Evolutionary conservation across 495 filamentous ascomycete genomes (phyloP), one percentile per base, ranked within the genome.

Genomic region (Trichoderma reesei): DNA sequence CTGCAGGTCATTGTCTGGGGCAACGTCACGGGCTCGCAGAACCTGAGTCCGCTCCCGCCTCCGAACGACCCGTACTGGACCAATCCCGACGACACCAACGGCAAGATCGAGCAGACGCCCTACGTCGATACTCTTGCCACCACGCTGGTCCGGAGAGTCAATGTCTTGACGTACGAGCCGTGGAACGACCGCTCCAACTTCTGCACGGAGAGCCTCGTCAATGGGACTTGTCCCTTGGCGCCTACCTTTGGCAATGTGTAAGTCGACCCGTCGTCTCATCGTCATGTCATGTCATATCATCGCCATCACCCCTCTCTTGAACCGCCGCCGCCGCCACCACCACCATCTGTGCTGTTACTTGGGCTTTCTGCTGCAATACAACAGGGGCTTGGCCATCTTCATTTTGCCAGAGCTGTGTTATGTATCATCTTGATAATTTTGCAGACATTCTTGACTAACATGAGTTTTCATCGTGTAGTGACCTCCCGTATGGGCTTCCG

Each of bases 1-100:
- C 77, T 98, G 37, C 84, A 84, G 64, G 76, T 97, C 36, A 96
- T 86, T 1, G 85, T 96, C 26, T 97, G 90, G 76, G 92, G 92
- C 31, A 96, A 97, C 74, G 91, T 98, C 26, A 87, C 86, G 34
- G 94, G 94, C 8, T 75, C 76, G 31, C 72, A 70, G 36, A 72
- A 68, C 20, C 65, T 70, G 54, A 66, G 68, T n/a, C 56, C 72
- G 63, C 79, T 85, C 64, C 90, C 89, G 48, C 72, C 82, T 56
- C 75, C 82, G 67, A 70, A 78, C 5, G 70, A 73, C 59, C 85
- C 87, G 78, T 69, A 73, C 61, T 80, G 78, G 78, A 69, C 59
- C 1, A 79, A 90, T 70, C 68, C 77, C 0, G 85, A 81, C 48
- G 73, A 78, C 60, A 85, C 83, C 2, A 77, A 85, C 65, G 92